Percentiles rank a stretch among this genome's conserved stretches.
phyloP scores from a whole-genome alignment of 257 asterid genomes.

The Cinchona pubescens region DNA sequence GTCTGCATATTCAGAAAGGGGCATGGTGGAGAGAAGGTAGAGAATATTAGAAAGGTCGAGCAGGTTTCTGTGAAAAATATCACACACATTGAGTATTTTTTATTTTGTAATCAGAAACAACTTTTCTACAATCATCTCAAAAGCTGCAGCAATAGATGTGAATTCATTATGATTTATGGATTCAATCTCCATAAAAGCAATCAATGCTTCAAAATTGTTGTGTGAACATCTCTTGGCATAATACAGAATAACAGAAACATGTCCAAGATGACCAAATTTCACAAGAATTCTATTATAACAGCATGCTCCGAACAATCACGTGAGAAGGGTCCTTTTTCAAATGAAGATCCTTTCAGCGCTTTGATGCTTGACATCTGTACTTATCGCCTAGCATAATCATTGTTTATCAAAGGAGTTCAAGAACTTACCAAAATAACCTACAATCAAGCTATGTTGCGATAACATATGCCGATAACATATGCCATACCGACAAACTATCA shows the following conservation, averaged over 20 bases:
- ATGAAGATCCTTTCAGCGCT: neutral
- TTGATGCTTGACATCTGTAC: neutral
- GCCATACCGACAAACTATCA: too few species aligned
- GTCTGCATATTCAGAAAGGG: constrained; percentile 44
- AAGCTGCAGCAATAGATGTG: constrained; percentile 3
- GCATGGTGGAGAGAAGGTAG: neutral
- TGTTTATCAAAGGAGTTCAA: neutral
- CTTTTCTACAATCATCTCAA: neutral
- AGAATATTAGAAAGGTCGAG: constrained; percentile 16
- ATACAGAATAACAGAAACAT: neutral
- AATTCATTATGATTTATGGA: too few species aligned
- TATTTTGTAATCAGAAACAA: neutral
- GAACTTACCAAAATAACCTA: neutral
- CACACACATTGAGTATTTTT: neutral
- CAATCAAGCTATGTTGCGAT: neutral
- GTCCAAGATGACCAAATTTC: neutral
- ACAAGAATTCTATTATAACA: neutral
- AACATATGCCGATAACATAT: too few species aligned
- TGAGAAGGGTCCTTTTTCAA: neutral
- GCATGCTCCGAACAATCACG: too few species aligned
- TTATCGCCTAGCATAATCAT: neutral
- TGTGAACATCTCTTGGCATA: neutral
- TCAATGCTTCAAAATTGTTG: neutral
- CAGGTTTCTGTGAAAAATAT: neutral
- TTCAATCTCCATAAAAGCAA: neutral